Base-by-base conservation (phyloP, 768 basidiomycete genomes). In the Stropharia rugosoannulata region DNA sequence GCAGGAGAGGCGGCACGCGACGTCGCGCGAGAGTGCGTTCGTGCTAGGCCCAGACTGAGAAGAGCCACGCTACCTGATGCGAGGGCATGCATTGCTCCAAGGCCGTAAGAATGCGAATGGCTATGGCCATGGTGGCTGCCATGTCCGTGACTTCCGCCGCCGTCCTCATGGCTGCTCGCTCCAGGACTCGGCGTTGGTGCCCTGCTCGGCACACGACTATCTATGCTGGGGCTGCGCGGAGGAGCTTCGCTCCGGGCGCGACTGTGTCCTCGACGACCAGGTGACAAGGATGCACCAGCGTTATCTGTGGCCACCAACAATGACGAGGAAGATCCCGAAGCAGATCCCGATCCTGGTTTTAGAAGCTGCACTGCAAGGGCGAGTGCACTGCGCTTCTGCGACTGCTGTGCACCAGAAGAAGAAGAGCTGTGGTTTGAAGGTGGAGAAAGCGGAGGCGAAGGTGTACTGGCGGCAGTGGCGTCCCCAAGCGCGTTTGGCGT, bases 311-410 rank as follows among this genome's bases (percentile, higher is more conserved):
- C 3, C 19, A 32, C 15, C 16, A 41, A 51, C 8, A 39, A 40
- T 25, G 50, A 41, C 10, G 39, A 10, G 8, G 50, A 51, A 6
- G 38, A 40, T 32, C 38, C 22, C 3, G 50, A 9, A 6, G 51
- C 42, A 2, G 51, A 42, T 16, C 47, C 38, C 13, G 47, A 18
- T 36, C 64, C 57, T 11, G 79, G 75, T 56, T 78, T 80, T 44
- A 84, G 66, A 19, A 83, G 58, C 37, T 74, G 71, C 7, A 75
- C 72, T 2, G 75, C 75, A 39, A 80, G 60, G 22, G 72, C 73
- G 49, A 80, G 62, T 37, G 70, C 73, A n/a, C 78, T 79, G 41
- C 51, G 51, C 35, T 44, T 52, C 25, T 29, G 49, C 18, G 22
- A 11, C 4, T 16, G 12, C n/a, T 32, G 29, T 10, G 29, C 5